Percentiles rank a stretch among this genome's conserved stretches.
These are phyloP conservation scores for Boletus sp. DNA, from an alignment of 1,284 basidiomycete species.

Conservation along the genomic window DNA sequence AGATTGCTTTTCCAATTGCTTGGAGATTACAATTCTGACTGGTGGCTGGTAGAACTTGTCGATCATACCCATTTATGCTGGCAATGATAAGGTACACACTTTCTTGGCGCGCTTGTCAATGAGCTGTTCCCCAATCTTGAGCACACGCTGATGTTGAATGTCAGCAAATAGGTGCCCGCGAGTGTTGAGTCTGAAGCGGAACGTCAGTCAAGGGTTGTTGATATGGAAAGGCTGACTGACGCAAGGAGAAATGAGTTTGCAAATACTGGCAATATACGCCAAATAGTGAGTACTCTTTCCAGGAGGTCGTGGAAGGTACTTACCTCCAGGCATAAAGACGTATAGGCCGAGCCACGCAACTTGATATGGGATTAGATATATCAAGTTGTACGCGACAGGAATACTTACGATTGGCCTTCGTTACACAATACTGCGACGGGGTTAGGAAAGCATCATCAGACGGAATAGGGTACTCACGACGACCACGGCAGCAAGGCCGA, in stretches of 20 bases:
- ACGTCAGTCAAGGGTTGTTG: constrained; percentile 6
- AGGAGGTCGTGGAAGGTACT: neutral
- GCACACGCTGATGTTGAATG: constrained; percentile 20
- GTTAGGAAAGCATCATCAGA: neutral
- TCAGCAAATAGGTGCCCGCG: constrained; percentile 18
- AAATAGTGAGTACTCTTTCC: neutral
- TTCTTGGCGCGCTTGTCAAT: constrained; percentile 12
- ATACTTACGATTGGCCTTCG: constrained; percentile 20
- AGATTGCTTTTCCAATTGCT: constrained; percentile 12
- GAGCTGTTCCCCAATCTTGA: constrained; percentile 11
- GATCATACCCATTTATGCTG: too few species aligned
- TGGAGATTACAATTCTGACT: constrained; percentile 26
- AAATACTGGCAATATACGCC: constrained; percentile 22
- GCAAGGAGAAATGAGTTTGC: constrained; percentile 25
- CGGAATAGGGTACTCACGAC: constrained; percentile 16
- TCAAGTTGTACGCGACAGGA: neutral
- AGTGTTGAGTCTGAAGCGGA: constrained; percentile 19
- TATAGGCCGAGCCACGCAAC: constrained; percentile 26
- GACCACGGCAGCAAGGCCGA: constrained; percentile 11
- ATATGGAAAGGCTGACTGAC: constrained; percentile 14
- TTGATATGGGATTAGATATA: neutral
- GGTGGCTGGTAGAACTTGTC: constrained; percentile 20
- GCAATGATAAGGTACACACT: constrained; percentile 7
- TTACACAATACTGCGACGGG: constrained; percentile 24
- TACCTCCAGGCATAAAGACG: constrained; percentile 27